These are phyloP conservation scores for Zygnema cylindricum DNA, from an alignment of 139 green algal species.

Conservation along the genomic window DNA sequence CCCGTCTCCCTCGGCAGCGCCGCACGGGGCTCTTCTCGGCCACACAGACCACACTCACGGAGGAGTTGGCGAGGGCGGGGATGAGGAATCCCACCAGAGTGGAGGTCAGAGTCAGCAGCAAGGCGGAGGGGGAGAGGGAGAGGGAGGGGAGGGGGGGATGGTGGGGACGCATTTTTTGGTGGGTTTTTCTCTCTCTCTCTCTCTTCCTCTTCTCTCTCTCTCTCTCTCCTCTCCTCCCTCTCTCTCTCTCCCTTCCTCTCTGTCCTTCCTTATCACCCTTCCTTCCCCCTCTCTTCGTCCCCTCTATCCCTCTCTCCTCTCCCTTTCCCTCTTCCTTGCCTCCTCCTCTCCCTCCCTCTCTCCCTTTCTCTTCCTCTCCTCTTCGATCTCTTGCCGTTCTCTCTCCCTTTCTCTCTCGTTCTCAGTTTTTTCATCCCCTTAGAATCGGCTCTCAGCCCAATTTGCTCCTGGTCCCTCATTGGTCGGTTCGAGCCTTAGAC, in stretches of 20 bases:
- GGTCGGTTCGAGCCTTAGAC: too few species aligned
- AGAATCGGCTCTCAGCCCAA: neutral
- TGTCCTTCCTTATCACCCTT: constrained; percentile 11
- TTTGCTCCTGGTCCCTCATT: too few species aligned
- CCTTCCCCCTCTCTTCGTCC: neutral
- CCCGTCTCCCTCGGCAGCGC: constrained; percentile 84
- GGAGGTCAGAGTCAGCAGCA: too few species aligned
- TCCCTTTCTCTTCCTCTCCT: neutral
- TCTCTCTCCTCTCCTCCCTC: neutral
- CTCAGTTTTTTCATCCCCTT: neutral
- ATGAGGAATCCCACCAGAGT: constrained; percentile 89
- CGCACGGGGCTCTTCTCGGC: constrained; percentile 94
- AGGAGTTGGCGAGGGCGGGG: constrained; percentile 86
- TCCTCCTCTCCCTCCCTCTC: neutral
- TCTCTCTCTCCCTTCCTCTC: constrained; percentile 16
- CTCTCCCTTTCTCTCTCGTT: neutral
- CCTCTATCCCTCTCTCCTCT: neutral
- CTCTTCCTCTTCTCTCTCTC: constrained; percentile 22
- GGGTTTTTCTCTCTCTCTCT: neutral
- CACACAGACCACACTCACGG: constrained; percentile 88
- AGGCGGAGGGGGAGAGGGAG: constrained; percentile 19
- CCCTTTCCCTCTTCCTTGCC: neutral
- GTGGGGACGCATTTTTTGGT: constrained; percentile 6
- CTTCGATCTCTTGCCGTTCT: neutral
- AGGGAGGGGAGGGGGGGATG: too few species aligned